Percentiles rank a stretch among this genome's conserved stretches.
Evolutionary conservation across 1,139 yeast species (phyloP).

Genomic region (Trichomonascaceae sp.): DNA sequence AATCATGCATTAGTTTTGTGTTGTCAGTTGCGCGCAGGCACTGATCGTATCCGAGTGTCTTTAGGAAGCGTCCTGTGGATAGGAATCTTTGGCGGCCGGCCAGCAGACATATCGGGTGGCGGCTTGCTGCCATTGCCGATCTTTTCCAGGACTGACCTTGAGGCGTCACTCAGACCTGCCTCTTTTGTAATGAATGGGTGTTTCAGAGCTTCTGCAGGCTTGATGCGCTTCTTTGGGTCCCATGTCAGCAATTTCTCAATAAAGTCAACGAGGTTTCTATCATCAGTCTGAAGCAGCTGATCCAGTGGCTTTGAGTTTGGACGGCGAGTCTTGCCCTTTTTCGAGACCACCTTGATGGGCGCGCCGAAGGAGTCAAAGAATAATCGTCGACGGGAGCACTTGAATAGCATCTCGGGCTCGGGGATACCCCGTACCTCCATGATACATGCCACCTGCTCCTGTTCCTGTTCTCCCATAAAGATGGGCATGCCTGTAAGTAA

Average conservation of each 20-base stretch:
- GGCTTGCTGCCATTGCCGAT: too few species aligned
- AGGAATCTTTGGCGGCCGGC: background rate
- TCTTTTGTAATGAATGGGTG: conserved; percentile 27
- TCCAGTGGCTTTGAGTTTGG: conserved; percentile 20
- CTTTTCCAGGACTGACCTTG: too few species aligned
- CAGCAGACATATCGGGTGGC: too few species aligned
- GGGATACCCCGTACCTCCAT: conserved; percentile 58
- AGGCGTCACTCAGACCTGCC: too few species aligned
- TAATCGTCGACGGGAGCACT: conserved; percentile 25
- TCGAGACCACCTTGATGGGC: conserved; percentile 25
- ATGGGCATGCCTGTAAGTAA: conserved; percentile 53
- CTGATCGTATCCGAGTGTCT: background rate
- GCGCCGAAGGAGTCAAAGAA: conserved; percentile 34
- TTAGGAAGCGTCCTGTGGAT: background rate
- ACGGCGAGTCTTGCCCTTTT: conserved; percentile 23
- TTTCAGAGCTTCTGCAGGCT: conserved; percentile 32
- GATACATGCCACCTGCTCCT: conserved; percentile 47
- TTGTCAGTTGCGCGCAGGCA: too few species aligned
- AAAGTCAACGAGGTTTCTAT: conserved; percentile 22
- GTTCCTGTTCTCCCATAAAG: conserved; percentile 58
- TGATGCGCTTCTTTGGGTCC: conserved; percentile 39
- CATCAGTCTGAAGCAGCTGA: conserved; percentile 18
- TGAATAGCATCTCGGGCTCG: conserved; percentile 26
- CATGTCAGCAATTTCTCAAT: conserved; percentile 32
- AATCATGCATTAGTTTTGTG: too few species aligned